Evolutionary conservation across 148 eudicot species (phyloP).

Genomic region (Fagopyrum tataricum): DNA sequence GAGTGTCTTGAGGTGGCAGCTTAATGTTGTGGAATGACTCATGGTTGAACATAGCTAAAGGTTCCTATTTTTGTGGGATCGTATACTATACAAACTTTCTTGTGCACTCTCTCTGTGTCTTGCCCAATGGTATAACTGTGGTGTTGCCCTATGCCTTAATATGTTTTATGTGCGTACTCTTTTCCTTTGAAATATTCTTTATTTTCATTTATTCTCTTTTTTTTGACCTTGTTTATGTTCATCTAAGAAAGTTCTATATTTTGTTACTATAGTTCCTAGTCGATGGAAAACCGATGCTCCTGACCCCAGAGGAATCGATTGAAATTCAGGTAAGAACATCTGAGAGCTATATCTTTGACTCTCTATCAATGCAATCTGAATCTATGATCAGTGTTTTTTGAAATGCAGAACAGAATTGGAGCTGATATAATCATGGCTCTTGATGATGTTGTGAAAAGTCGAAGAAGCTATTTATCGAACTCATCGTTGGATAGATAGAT

Average conservation of each 20-base stretch:
- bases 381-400: not conserved
- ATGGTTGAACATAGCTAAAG: not conserved
- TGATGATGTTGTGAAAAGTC: slow-evolving; percentile 78
- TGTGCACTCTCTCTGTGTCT: not conserved
- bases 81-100: not conserved
- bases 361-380: not conserved
- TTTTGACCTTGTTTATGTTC: slow-evolving; percentile 3
- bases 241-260: slow-evolving; percentile 10
- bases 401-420: slow-evolving; percentile 80
- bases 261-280: slow-evolving; percentile 62
- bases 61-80: not conserved
- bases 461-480: slow-evolving; percentile 96
- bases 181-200: not conserved
- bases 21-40: not conserved
- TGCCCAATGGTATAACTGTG: too few species aligned
- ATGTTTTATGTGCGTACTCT: not conserved
- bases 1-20: not conserved
- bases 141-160: too few species aligned
- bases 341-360: not conserved
- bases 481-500: slow-evolving; percentile 92
- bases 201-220: not conserved
- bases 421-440: slow-evolving; percentile 96
- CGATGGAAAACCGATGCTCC: slow-evolving; percentile 89
- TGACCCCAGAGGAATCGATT: slow-evolving; percentile 87
- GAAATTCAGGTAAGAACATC: slow-evolving; percentile 63